Conservation (phyloP, 768 basidiomycete genomes). For the Cubamyces lactineus region DNA sequence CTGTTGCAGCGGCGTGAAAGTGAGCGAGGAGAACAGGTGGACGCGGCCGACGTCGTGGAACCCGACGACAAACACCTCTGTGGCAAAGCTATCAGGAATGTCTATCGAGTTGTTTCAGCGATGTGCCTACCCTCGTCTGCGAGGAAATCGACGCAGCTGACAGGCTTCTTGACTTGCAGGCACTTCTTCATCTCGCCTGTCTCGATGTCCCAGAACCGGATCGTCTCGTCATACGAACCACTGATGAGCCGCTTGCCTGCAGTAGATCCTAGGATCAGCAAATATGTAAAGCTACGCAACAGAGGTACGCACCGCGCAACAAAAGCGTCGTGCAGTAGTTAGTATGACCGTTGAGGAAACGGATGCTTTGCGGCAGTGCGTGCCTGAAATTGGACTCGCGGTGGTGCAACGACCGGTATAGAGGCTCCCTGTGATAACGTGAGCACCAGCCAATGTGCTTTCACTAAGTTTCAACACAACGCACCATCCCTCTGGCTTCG, state of each 20-base stretch:
- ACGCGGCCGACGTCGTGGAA: slow-evolving; percentile 93
- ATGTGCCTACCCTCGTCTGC: slow-evolving; percentile 67
- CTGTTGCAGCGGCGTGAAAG: slow-evolving; percentile 83
- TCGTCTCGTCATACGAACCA: slow-evolving; percentile 91
- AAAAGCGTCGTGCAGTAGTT: slow-evolving; percentile 86
- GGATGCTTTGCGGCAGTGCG: slow-evolving; percentile 73
- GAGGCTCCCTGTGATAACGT: slow-evolving; percentile 49
- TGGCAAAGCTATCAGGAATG: not conserved
- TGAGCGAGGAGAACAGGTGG: slow-evolving; percentile 84
- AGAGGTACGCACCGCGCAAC: slow-evolving; percentile 48
- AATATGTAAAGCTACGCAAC: not conserved
- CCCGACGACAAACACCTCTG: slow-evolving; percentile 89
- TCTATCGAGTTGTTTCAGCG: not conserved
- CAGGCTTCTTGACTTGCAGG: slow-evolving; percentile 83
- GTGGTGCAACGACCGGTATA: slow-evolving; percentile 82
- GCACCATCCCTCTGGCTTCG: slow-evolving; percentile 73
- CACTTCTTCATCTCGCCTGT: slow-evolving; percentile 72
- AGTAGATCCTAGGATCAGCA: not conserved
- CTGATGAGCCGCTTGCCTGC: slow-evolving; percentile 79
- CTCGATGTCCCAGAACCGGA: slow-evolving; percentile 88
- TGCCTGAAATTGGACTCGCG: slow-evolving; percentile 83
- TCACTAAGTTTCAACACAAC: slow-evolving; percentile 27
- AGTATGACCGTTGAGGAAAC: slow-evolving; percentile 82
- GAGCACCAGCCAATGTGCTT: not conserved
- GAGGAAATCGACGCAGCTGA: slow-evolving; percentile 87